Evolutionary conservation across 805 yeast species (phyloP).

Genomic region (Starmerella etchellsii): DNA sequence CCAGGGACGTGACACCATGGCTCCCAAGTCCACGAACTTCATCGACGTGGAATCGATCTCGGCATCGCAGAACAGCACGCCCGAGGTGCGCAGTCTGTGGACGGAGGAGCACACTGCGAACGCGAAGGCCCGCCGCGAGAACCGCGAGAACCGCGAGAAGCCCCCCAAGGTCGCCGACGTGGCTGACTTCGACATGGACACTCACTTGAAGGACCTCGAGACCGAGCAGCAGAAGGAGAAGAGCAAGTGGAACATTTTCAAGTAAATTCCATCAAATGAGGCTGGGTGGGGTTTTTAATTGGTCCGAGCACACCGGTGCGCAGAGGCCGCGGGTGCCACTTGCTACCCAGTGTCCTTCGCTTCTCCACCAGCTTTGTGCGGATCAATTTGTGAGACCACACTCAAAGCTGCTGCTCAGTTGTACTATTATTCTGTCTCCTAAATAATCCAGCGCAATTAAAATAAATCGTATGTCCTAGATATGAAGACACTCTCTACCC

Average conservation of each 20-base stretch:
- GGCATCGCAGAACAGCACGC: conserved; percentile 1
- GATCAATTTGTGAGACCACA: too few relatives aligned
- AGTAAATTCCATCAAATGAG: not conserved
- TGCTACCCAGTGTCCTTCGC: not conserved
- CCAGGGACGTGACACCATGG: conserved; percentile 14
- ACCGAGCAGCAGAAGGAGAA: conserved; percentile 1
- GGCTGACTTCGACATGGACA: conserved; percentile 16
- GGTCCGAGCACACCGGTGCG: too few relatives aligned
- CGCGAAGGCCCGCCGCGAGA: conserved; percentile 16
- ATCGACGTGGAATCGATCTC: conserved; percentile 7
- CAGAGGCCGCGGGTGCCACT: too few relatives aligned
- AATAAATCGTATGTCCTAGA: too few relatives aligned
- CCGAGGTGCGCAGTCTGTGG: conserved; percentile 14
- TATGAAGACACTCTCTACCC: too few relatives aligned
- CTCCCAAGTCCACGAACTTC: conserved; percentile 11
- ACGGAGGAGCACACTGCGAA: conserved; percentile 15
- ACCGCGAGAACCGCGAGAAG: conserved; percentile 15
- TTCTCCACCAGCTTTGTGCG: not conserved
- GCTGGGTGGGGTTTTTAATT: too few relatives aligned
- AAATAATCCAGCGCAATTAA: too few relatives aligned
- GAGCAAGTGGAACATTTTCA: conserved; percentile 16
- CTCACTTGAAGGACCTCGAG: conserved; percentile 7
- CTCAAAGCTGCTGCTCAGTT: too few relatives aligned
- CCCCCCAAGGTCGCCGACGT: conserved; percentile 16
- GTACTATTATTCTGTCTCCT: too few relatives aligned